phyloP scores from a whole-genome alignment of 352 stramenopile genomes.

The Globisporangium paddicum region DNA sequence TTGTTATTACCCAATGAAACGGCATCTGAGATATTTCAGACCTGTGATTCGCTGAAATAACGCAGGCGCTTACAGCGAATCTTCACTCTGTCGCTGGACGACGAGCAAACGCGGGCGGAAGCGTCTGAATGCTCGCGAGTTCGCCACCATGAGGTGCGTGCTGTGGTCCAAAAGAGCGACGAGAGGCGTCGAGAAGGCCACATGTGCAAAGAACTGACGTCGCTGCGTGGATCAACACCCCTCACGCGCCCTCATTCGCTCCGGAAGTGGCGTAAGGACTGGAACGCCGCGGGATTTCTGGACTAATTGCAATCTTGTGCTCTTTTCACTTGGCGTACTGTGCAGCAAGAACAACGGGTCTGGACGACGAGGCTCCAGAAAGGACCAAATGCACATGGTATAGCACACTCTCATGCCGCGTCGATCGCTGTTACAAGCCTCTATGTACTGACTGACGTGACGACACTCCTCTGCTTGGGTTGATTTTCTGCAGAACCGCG shows the following conservation, averaged over 20 bases:
- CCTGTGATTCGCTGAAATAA: neutral
- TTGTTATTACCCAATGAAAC: too few relatives aligned
- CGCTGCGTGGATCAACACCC: neutral
- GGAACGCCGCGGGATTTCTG: neutral
- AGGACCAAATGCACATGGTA: slow-evolving; percentile 12
- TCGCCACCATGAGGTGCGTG: slow-evolving; percentile 41
- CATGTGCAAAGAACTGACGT: neutral
- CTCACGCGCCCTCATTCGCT: neutral
- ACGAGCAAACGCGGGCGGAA: slow-evolving; percentile 2
- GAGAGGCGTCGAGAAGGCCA: neutral
- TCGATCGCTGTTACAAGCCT: too few relatives aligned
- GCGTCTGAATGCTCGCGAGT: slow-evolving; percentile 12
- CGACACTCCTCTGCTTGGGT: neutral
- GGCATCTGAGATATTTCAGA: too few relatives aligned
- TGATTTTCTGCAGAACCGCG: slow-evolving; percentile 31
- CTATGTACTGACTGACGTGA: neutral
- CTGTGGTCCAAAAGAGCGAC: neutral
- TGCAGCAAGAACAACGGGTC: slow-evolving; percentile 15
- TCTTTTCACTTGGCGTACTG: neutral
- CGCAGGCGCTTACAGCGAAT: neutral
- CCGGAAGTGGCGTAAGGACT: neutral
- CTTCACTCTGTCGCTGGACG: slow-evolving; percentile 5
- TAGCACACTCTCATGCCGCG: neutral
- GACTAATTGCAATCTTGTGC: neutral
- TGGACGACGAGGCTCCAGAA: slow-evolving; percentile 11